Evolutionary conservation across 192 early-diverging fungal genomes (phyloP).

Genomic region (Chytriomyces confervae): DNA sequence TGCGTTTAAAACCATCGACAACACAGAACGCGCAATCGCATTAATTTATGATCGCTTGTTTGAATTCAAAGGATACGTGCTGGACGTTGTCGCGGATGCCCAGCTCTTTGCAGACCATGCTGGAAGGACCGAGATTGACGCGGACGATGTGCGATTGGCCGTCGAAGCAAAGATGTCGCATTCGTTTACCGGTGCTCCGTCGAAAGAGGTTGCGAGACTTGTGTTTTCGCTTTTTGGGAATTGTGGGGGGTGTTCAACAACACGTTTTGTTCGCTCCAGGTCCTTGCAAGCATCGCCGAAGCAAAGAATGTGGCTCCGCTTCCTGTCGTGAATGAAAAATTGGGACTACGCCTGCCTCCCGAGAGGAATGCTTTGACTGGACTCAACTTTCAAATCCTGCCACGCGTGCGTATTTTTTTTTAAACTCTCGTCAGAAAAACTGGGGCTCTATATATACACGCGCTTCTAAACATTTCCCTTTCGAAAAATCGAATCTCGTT

Average conservation of each 20-base stretch:
- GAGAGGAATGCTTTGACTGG: slow-evolving; percentile 59
- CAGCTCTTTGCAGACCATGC: slow-evolving; percentile 93
- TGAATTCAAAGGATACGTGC: slow-evolving; percentile 70
- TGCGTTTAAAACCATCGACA: neutral
- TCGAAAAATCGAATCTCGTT: no score
- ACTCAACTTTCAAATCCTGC: slow-evolving; percentile 56
- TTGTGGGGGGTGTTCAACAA: neutral
- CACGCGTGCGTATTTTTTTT: slow-evolving; percentile 13
- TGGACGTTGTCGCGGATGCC: slow-evolving; percentile 91
- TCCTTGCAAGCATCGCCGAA: slow-evolving; percentile 51
- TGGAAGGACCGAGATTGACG: slow-evolving; percentile 70
- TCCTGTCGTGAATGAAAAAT: slow-evolving; percentile 58
- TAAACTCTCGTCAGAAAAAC: neutral
- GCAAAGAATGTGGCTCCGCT: slow-evolving; percentile 57
- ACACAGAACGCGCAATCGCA: neutral
- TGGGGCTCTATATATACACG: neutral
- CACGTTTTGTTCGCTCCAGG: neutral
- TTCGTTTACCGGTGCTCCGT: slow-evolving; percentile 87
- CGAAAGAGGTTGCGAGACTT: no score
- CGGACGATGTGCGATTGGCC: slow-evolving; percentile 88
- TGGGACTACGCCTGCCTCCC: slow-evolving; percentile 60
- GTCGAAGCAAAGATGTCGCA: slow-evolving; percentile 91
- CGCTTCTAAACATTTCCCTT: neutral
- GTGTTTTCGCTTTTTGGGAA: no score
- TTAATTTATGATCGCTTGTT: slow-evolving; percentile 9